These are phyloP conservation scores for Colletotrichum aenigma DNA, from an alignment of 2,329 filamentous ascomycete genomes.

Conservation along the genomic window DNA sequence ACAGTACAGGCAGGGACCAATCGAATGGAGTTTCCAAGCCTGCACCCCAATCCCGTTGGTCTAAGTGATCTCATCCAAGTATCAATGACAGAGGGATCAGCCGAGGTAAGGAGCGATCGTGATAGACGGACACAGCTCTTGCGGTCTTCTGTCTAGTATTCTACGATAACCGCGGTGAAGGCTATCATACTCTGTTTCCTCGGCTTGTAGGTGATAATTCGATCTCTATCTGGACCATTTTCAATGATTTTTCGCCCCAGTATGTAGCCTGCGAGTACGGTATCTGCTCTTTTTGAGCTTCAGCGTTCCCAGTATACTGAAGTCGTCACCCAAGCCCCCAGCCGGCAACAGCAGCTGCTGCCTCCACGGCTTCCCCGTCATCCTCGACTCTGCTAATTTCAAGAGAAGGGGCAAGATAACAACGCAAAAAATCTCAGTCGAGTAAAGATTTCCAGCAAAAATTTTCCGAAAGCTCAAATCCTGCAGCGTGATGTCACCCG, in stretches of 20 bases:
- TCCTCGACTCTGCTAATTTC: neutral
- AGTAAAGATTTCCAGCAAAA: neutral
- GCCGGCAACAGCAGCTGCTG: neutral
- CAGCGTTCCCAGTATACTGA: neutral
- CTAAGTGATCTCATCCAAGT: neutral
- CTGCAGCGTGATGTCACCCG: neutral
- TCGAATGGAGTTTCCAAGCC: neutral
- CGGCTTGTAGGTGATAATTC: neutral
- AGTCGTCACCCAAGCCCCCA: neutral
- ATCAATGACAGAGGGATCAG: neutral
- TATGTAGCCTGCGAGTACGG: neutral
- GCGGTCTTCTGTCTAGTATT: neutral
- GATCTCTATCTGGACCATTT: neutral
- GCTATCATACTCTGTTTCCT: neutral
- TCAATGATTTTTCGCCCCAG: neutral
- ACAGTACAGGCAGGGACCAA: neutral
- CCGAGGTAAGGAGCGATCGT: neutral
- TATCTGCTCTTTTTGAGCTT: neutral
- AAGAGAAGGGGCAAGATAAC: neutral
- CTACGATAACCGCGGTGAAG: neutral
- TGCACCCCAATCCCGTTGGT: neutral
- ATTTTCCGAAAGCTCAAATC: neutral
- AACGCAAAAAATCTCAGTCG: neutral
- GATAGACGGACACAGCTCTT: neutral
- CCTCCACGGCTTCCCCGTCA: neutral